Evolutionary conservation across 2,329 filamentous ascomycete genomes (phyloP).

Genomic region (Aspergillus sp.): DNA sequence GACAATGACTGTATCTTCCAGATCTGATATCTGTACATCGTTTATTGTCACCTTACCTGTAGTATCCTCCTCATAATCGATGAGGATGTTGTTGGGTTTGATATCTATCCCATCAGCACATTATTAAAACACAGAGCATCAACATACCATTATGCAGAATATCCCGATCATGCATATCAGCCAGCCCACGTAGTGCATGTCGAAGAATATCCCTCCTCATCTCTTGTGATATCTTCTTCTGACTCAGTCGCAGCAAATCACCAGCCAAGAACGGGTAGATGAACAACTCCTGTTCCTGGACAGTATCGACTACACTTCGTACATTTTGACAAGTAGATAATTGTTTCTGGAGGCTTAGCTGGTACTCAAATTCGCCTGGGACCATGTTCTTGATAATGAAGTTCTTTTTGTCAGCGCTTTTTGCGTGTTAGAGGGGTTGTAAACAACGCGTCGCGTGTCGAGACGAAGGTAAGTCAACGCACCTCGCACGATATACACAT

Average conservation of each 20-base stretch:
- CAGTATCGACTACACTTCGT: conserved; percentile 20
- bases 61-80: not conserved
- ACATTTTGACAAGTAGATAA: conserved; percentile 21
- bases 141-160: conserved; percentile 29
- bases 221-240: conserved; percentile 7
- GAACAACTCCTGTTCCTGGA: conserved; percentile 12
- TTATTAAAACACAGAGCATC: too few relatives aligned
- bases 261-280: conserved; percentile 15
- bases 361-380: conserved; percentile 26
- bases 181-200: conserved; percentile 21
- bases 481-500: too few relatives aligned
- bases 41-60: conserved; percentile 12
- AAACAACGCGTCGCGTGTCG: too few relatives aligned
- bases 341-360: conserved; percentile 17
- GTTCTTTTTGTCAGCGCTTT: too few relatives aligned
- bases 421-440: too few relatives aligned
- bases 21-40: conserved; percentile 24
- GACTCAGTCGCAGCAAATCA: conserved; percentile 13
- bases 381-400: too few relatives aligned
- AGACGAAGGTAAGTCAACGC: too few relatives aligned
- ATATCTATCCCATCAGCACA: too few relatives aligned
- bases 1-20: conserved; percentile 25
- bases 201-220: conserved; percentile 12
- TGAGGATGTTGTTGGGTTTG: not conserved
- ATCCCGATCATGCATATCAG: conserved; percentile 26